These are phyloP conservation scores for Thyridium curvatum DNA, from an alignment of 2,329 filamentous ascomycete species.

Conservation along the genomic window DNA sequence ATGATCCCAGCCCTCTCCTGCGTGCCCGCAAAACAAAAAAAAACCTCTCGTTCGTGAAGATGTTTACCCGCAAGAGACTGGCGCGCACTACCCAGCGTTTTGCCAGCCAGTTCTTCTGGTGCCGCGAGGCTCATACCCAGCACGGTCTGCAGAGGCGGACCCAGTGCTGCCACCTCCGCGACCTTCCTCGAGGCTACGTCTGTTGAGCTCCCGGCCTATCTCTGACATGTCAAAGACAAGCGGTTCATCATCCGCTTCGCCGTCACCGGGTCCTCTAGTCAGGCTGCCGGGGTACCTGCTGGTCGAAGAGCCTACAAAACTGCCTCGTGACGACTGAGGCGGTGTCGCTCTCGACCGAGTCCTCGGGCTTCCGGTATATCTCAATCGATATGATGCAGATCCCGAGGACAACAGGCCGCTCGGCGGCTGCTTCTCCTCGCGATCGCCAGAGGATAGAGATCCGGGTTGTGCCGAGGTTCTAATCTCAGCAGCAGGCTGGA, in stretches of 20 bases:
- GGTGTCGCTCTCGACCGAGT: constrained; percentile 20
- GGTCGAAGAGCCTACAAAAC: constrained; percentile 31
- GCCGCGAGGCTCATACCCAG: constrained; percentile 31
- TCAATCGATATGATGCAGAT: constrained; percentile 31
- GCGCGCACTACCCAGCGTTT: too few relatives aligned
- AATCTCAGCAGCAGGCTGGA: constrained; percentile 37
- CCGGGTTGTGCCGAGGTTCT: constrained; percentile 7
- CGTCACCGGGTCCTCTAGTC: constrained; percentile 33
- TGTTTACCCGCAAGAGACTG: too few relatives aligned
- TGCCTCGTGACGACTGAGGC: constrained; percentile 37
- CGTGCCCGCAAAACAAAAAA: too few relatives aligned
- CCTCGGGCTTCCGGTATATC: constrained; percentile 26
- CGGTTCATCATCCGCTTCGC: constrained; percentile 59
- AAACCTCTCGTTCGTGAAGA: too few relatives aligned
- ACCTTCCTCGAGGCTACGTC: constrained; percentile 53
- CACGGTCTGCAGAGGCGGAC: constrained; percentile 23
- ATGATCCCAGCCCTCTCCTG: too few relatives aligned
- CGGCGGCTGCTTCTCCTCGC: neutral
- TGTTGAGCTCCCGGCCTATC: constrained; percentile 48
- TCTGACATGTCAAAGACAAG: constrained; percentile 70
- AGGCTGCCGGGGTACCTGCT: constrained; percentile 26
- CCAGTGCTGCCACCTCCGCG: constrained; percentile 27
- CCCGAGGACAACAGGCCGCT: constrained; percentile 7
- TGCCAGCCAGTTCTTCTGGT: constrained; percentile 30
- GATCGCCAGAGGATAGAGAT: neutral